Percentiles rank a stretch among this genome's conserved stretches.
Evolutionary conservation across 805 yeast genomes (phyloP).

Genomic region (Metschnikowia cubensis): DNA sequence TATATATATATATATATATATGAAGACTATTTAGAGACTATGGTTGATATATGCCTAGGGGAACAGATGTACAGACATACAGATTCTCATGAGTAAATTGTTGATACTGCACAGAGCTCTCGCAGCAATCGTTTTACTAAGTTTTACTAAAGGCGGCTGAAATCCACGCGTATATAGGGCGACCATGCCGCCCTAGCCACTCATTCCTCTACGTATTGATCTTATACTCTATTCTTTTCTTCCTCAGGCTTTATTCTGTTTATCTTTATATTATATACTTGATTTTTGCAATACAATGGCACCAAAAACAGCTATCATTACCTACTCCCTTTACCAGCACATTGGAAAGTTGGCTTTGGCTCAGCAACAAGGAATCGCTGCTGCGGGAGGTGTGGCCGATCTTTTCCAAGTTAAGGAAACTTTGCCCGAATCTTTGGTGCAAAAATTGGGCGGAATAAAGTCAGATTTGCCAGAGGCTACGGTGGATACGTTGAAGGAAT

Average conservation of each 20-base stretch:
- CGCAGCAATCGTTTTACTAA: background rate
- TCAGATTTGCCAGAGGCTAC: constrained; percentile 43
- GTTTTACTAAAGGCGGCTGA: background rate
- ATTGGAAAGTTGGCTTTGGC: constrained; percentile 63
- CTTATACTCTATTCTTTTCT: too few relatives aligned
- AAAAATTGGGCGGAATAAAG: constrained; percentile 52
- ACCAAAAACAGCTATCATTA: constrained; percentile 40
- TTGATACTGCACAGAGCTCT: background rate
- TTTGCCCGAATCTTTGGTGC: constrained; percentile 54
- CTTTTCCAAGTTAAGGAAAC: constrained; percentile 77
- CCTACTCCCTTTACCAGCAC: constrained; percentile 79
- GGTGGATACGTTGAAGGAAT: constrained; percentile 49
- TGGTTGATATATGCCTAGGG: too few relatives aligned
- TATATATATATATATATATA: too few relatives aligned
- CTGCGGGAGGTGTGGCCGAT: constrained; percentile 66
- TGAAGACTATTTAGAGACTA: too few relatives aligned
- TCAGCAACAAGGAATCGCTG: constrained; percentile 61
- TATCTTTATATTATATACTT: too few relatives aligned
- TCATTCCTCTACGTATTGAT: too few relatives aligned
- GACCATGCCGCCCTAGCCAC: too few relatives aligned
- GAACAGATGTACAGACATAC: too few relatives aligned
- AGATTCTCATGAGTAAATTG: too few relatives aligned
- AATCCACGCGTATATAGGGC: too few relatives aligned
- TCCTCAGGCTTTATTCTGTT: too few relatives aligned
- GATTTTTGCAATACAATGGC: constrained; percentile 21